Conservation (phyloP, 305 asterid genomes). For the Fraxinus xanthoxyloides region DNA sequence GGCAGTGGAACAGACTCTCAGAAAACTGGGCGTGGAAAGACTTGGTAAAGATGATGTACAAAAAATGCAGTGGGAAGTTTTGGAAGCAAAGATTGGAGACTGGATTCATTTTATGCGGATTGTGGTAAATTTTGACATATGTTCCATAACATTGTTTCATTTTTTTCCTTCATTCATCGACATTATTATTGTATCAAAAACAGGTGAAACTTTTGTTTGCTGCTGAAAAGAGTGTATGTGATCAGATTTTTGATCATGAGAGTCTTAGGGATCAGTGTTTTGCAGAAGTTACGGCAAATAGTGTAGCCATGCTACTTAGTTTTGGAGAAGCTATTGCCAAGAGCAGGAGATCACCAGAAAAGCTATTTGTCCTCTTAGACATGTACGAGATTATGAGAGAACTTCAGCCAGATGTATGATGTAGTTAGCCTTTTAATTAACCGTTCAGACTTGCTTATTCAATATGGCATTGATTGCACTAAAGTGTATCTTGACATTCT, state of each 20-base stretch:
- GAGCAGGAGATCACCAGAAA: slow-evolving; percentile 96
- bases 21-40: slow-evolving; percentile 85
- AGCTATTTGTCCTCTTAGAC: slow-evolving; percentile 89
- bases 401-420: slow-evolving; percentile 75
- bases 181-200: slow-evolving; percentile 15
- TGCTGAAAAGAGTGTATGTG: slow-evolving; percentile 80
- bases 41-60: slow-evolving; percentile 93
- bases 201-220: slow-evolving; percentile 89
- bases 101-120: slow-evolving; percentile 92
- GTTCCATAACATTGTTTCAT: slow-evolving; percentile 6
- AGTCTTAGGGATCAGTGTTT: slow-evolving; percentile 78
- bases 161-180: slow-evolving; percentile 12
- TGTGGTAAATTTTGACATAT: slow-evolving; percentile 51
- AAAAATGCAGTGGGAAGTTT: slow-evolving; percentile 96
- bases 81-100: slow-evolving; percentile 90
- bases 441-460: background rate
- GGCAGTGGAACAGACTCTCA: slow-evolving; percentile 76
- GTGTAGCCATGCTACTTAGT: slow-evolving; percentile 76
- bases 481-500: slow-evolving; percentile 7
- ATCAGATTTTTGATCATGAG: slow-evolving; percentile 62
- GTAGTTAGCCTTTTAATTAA: slow-evolving; percentile 8
- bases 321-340: slow-evolving; percentile 94
- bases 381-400: slow-evolving; percentile 98
- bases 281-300: slow-evolving; percentile 69
- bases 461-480: background rate